These are phyloP conservation scores for Lasiodiplodia theobromae DNA, from an alignment of 2,329 filamentous ascomycete species.

Conservation along the genomic window DNA sequence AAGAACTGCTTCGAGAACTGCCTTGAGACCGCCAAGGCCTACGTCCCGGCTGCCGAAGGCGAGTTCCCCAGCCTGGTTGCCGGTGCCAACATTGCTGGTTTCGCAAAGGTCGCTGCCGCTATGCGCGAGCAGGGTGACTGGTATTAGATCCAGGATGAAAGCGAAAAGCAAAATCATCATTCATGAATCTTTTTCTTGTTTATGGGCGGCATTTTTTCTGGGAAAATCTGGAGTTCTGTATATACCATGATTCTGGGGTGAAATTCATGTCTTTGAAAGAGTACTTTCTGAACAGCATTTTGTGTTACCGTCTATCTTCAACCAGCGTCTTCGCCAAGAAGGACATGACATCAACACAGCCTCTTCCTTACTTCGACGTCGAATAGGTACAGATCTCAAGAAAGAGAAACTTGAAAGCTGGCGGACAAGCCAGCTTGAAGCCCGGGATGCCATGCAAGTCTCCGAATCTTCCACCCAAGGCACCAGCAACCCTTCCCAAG, in stretches of 20 bases:
- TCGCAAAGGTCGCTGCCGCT: conserved; percentile 92
- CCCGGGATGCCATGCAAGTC: too few species aligned
- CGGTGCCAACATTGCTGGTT: conserved; percentile 96
- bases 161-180: background rate
- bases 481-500: too few species aligned
- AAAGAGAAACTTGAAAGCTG: too few species aligned
- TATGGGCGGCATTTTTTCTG: conserved; percentile 6
- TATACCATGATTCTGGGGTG: conserved; percentile 25
- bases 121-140: conserved; percentile 98
- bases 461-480: too few species aligned
- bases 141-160: conserved; percentile 60
- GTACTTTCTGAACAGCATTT: background rate
- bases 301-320: background rate
- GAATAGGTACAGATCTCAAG: too few species aligned
- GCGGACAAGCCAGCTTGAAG: too few species aligned
- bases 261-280: conserved; percentile 19
- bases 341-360: too few species aligned
- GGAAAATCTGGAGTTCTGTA: conserved; percentile 24
- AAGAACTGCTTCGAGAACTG: conserved; percentile 90
- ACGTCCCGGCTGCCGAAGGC: conserved; percentile 77
- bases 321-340: too few species aligned
- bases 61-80: conserved; percentile 90
- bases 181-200: conserved; percentile 5
- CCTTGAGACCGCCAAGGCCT: conserved; percentile 87
- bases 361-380: too few species aligned